A percentile compares a stretch with the other conserved stretches of the same genome.
These are phyloP conservation scores for Kodamaea sagamina DNA, from an alignment of 805 yeast genomes.

Conservation along the genomic window DNA sequence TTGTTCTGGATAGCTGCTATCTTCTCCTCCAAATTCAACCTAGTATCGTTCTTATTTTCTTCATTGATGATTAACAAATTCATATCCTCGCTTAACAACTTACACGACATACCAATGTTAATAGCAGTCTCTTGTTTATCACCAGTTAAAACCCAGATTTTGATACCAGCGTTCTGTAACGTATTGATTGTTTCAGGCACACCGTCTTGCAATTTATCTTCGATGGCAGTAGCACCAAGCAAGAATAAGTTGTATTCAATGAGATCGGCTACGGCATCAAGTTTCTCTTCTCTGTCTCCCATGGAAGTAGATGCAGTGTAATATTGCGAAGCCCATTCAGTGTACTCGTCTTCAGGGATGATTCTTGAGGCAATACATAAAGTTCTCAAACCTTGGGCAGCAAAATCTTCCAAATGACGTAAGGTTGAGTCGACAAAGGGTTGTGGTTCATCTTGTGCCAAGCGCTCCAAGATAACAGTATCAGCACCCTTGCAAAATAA, in stretches of 20 bases:
- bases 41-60: slow-evolving; percentile 75
- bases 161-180: slow-evolving; percentile 94
- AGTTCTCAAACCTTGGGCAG: slow-evolving; percentile 93
- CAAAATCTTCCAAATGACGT: slow-evolving; percentile 92
- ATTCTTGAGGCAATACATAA: slow-evolving; percentile 87
- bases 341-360: slow-evolving; percentile 76
- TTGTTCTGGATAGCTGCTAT: slow-evolving; percentile 70
- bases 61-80: slow-evolving; percentile 87
- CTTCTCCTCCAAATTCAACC: slow-evolving; percentile 70
- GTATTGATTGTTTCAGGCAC: slow-evolving; percentile 97
- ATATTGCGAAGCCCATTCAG: slow-evolving; percentile 64
- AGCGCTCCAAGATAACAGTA: slow-evolving; percentile 87
- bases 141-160: slow-evolving; percentile 97
- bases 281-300: slow-evolving; percentile 67
- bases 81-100: slow-evolving; percentile 93
- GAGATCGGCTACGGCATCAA: slow-evolving; percentile 86
- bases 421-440: slow-evolving; percentile 83
- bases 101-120: slow-evolving; percentile 98
- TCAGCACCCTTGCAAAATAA: slow-evolving; percentile 97
- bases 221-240: slow-evolving; percentile 97
- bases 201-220: slow-evolving; percentile 96
- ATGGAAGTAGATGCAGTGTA: slow-evolving; percentile 82
- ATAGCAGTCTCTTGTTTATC: slow-evolving; percentile 99
- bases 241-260: slow-evolving; percentile 80
- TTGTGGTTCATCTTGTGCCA: slow-evolving; percentile 57